These are phyloP conservation scores for Aspergillus sp. DNA, from an alignment of 2,329 filamentous ascomycete species.

Conservation along the genomic window DNA sequence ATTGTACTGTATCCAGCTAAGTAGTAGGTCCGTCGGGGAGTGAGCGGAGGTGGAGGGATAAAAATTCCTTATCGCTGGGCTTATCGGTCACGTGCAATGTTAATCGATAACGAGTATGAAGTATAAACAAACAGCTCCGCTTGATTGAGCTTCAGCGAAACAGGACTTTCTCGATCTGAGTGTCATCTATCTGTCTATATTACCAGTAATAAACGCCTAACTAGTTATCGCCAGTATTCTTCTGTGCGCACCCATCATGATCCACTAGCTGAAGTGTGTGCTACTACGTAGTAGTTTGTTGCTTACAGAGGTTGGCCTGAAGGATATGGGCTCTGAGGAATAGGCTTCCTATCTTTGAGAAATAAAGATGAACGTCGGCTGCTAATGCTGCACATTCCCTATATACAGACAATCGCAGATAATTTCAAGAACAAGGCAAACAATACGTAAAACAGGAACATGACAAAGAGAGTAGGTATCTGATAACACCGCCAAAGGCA, in stretches of 20 bases:
- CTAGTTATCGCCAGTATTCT: no score
- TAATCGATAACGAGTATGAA: neutral
- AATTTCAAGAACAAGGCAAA: neutral
- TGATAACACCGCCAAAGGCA: neutral
- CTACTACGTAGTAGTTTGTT: no score
- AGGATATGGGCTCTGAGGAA: no score
- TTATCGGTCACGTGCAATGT: neutral
- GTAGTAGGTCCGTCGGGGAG: no score
- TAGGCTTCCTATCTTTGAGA: neutral
- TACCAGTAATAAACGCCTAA: no score
- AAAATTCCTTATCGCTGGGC: neutral
- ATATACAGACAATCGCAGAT: neutral
- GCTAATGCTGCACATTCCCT: neutral
- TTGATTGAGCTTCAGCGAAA: neutral
- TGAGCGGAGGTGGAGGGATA: neutral
- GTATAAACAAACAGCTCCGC: no score
- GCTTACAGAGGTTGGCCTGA: no score
- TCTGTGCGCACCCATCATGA: no score
- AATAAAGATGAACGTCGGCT: neutral
- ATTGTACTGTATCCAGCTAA: neutral
- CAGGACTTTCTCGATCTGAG: no score
- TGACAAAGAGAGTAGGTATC: neutral
- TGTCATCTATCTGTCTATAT: no score
- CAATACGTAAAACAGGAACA: neutral
- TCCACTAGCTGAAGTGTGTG: no score